Conservation (phyloP, 371 early-diverging fungal species). For the Apophysomyces sp. region DNA sequence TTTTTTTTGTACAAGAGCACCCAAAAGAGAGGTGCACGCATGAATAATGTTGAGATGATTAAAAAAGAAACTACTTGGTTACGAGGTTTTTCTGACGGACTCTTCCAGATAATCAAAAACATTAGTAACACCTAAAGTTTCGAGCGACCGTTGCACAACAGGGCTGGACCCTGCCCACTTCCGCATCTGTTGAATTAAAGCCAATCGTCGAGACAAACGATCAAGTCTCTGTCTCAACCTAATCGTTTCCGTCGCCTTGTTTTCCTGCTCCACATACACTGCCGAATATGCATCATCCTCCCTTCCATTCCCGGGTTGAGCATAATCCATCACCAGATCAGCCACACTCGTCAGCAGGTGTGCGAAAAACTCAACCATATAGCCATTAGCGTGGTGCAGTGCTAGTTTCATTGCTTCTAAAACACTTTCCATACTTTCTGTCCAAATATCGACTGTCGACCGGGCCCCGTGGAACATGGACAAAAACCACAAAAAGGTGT, state of each 20-base stretch:
- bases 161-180: neutral
- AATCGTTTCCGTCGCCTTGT: neutral
- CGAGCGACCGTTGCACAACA: neutral
- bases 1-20: too few relatives aligned
- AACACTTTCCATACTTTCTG: neutral
- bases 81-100: neutral
- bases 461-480: neutral
- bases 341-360: conserved; percentile 4
- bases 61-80: too few relatives aligned
- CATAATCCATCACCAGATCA: conserved; percentile 5
- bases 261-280: neutral
- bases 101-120: neutral
- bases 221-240: neutral
- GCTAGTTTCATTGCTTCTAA: neutral
- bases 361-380: conserved; percentile 9
- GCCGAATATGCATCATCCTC: neutral
- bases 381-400: neutral
- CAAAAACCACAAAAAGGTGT: neutral
- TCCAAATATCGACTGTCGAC: neutral
- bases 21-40: too few relatives aligned
- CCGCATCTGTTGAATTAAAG: neutral
- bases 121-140: neutral
- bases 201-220: neutral
- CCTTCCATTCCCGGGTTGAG: neutral
- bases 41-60: too few relatives aligned